These are phyloP conservation scores for Pseudogymnoascus sp. DNA, from an alignment of 2,329 filamentous ascomycete genomes.

Conservation along the genomic window DNA sequence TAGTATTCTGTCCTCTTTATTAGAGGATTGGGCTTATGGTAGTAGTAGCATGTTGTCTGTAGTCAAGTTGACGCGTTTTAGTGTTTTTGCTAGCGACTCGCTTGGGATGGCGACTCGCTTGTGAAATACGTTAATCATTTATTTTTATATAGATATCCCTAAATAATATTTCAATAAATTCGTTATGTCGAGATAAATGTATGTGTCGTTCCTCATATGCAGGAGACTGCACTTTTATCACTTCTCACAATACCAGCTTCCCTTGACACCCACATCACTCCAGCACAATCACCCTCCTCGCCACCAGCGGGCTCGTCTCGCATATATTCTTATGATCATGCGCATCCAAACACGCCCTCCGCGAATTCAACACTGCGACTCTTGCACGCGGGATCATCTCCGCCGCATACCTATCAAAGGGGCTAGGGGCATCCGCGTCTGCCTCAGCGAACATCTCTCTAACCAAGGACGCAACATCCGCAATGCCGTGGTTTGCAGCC, in stretches of 20 bases:
- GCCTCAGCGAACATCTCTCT: conserved; percentile 21
- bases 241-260: background rate
- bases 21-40: too few species aligned
- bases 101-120: too few species aligned
- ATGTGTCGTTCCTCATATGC: background rate
- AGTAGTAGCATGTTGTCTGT: too few species aligned
- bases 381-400: conserved; percentile 28
- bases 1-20: too few species aligned
- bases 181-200: background rate
- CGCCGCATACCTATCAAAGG: conserved; percentile 24
- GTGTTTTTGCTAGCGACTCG: too few species aligned
- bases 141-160: background rate
- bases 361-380: conserved; percentile 27
- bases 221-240: background rate
- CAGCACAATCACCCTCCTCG: background rate
- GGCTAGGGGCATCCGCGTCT: conserved; percentile 14
- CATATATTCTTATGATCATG: conserved; percentile 30
- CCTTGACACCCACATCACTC: background rate
- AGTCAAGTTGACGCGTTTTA: too few species aligned
- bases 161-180: background rate
- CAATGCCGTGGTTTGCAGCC: conserved; percentile 48
- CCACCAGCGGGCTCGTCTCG: conserved; percentile 26
- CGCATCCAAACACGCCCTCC: conserved; percentile 30
- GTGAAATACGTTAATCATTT: too few species aligned
- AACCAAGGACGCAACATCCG: conserved; percentile 41